Evolutionary conservation across 2,329 filamentous ascomycete genomes (phyloP), one percentile per base, ranked within the genome.

Genomic region (Penicillium rolfsii): DNA sequence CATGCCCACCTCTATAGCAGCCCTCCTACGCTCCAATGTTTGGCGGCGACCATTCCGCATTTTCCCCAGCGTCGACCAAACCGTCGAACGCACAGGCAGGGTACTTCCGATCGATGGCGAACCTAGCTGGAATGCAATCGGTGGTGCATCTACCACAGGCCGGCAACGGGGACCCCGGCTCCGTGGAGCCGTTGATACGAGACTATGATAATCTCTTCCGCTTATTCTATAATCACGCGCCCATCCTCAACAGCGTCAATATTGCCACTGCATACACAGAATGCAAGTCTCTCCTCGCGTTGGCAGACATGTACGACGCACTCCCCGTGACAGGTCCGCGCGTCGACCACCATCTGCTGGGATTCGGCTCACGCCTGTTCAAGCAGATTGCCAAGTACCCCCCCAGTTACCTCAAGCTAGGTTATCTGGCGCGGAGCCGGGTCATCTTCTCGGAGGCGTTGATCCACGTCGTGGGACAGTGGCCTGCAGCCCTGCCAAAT

Each of bases 321-420:
- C 84, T 97, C 12, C 84, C 88, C 33, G 92, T 97, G 16, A 92
- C 96, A 8, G 93, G 93, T 0, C 91, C 91, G 1, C 87, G 94
- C 40, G 91, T 97, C 48, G 94, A 97, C 77, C 93, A 98, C 79
- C 94, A 98, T 75, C 83, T 98, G 14, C 82, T 98, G 16, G 91
- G 95, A 69, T 98, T 97, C 75, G 92, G 95, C 70, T 91, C 90
- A 24, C 86, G 92, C 1, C 84, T 98, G 2, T 97, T 93, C 89
- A 96, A 95, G 76, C 94, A 97, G 77, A 96, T 97, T 64, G 93
- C 93, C 55, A 97, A 97, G 77, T 97, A 97, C 73, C 93, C 94
- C 12, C 91, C 95, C 52, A 93, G 89, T 61, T 98, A 97, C 73
- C 85, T 97, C 52, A 93, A 93, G 60, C 85, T 98, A 1, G 93